phyloP scores from a whole-genome alignment of 768 basidiomycete genomes.

The Phaeolepiota aurea region DNA sequence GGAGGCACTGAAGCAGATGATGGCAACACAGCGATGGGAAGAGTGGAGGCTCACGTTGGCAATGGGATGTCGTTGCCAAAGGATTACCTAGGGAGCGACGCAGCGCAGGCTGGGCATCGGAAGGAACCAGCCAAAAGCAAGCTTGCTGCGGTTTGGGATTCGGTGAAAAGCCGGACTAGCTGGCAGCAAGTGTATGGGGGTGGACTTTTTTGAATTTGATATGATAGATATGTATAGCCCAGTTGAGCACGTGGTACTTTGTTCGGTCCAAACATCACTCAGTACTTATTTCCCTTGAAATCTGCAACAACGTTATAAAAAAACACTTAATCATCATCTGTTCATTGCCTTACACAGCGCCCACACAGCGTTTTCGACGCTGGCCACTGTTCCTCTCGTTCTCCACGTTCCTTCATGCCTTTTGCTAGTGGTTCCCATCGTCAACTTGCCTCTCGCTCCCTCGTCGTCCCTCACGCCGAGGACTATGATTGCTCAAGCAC shows the following conservation, averaged over 20 bases:
- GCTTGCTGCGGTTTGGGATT: slow-evolving; percentile 68
- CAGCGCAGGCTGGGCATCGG: slow-evolving; percentile 18
- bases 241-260: too few relatives aligned
- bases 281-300: too few relatives aligned
- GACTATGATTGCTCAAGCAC: slow-evolving; percentile 9
- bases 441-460: not conserved
- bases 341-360: too few relatives aligned
- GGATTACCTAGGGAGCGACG: slow-evolving; percentile 26
- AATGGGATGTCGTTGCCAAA: slow-evolving; percentile 33
- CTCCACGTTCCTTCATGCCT: not conserved
- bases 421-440: too few relatives aligned
- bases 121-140: slow-evolving; percentile 40
- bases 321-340: too few relatives aligned
- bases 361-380: too few relatives aligned
- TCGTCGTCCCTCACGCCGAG: slow-evolving; percentile 1
- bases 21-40: slow-evolving; percentile 39
- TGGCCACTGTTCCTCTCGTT: not conserved
- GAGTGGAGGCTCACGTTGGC: slow-evolving; percentile 45
- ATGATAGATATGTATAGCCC: too few relatives aligned
- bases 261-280: too few relatives aligned
- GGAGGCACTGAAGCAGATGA: slow-evolving; percentile 45
- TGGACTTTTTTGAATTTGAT: slow-evolving; percentile 31
- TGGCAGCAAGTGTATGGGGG: slow-evolving; percentile 59
- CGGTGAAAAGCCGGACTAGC: slow-evolving; percentile 53
- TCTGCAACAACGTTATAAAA: too few relatives aligned